phyloP scores from a whole-genome alignment of 2,329 filamentous ascomycete genomes.

The Juglanconis oblonga region DNA sequence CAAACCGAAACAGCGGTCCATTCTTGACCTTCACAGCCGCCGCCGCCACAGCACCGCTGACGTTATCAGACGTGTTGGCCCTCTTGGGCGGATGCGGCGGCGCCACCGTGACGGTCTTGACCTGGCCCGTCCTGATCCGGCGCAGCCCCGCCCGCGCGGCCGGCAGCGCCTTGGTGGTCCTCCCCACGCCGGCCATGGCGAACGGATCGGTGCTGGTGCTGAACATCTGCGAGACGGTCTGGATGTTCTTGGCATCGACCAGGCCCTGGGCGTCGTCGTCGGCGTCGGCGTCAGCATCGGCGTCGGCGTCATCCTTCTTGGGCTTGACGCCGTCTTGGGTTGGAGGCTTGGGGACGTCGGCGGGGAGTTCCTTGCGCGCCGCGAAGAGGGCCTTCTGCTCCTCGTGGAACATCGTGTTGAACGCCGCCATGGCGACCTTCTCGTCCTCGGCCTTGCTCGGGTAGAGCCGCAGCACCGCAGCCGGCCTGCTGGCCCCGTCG shows the following conservation, averaged over 20 bases:
- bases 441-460: slow-evolving; percentile 15
- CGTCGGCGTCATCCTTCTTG: too few relatives aligned
- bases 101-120: slow-evolving; percentile 15
- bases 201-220: background rate
- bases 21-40: slow-evolving; percentile 7
- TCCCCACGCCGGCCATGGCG: background rate
- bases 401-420: slow-evolving; percentile 15
- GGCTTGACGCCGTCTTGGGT: background rate
- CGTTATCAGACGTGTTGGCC: slow-evolving; percentile 7
- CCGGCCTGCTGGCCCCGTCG: background rate
- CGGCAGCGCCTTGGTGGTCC: slow-evolving; percentile 1
- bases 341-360: background rate
- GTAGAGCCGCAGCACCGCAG: slow-evolving; percentile 9
- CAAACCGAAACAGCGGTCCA: slow-evolving; percentile 12
- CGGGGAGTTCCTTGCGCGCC: background rate
- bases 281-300: background rate
- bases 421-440: slow-evolving; percentile 15
- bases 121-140: slow-evolving; percentile 14
- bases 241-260: background rate
- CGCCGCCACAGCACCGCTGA: background rate
- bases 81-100: slow-evolving; percentile 7
- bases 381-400: slow-evolving; percentile 11
- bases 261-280: slow-evolving; percentile 5
- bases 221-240: background rate
- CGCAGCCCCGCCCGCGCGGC: slow-evolving; percentile 7